These are phyloP conservation scores for Suzukiozyma palmioleophila DNA, from an alignment of 1,139 yeast genomes.

Conservation along the genomic window DNA sequence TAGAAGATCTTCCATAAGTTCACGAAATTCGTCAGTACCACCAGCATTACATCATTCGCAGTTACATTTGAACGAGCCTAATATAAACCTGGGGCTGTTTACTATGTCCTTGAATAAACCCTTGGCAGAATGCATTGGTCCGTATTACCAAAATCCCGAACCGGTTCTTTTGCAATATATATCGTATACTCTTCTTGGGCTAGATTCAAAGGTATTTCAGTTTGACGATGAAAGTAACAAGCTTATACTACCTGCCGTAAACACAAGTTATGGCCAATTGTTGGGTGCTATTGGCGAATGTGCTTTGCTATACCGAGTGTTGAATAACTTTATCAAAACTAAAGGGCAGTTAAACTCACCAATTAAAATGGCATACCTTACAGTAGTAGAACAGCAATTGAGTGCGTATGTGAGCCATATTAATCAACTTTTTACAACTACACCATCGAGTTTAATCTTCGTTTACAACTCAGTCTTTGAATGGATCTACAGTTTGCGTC, in stretches of 20 bases:
- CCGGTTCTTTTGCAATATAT: slow-evolving; percentile 51
- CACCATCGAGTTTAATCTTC: slow-evolving; percentile 29
- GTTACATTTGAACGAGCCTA: neutral
- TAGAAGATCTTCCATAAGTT: slow-evolving; percentile 1
- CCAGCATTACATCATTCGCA: neutral
- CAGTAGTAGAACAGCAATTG: slow-evolving; percentile 52
- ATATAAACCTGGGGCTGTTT: neutral
- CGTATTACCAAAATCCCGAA: slow-evolving; percentile 42
- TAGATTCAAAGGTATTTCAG: slow-evolving; percentile 60
- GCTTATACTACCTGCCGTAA: slow-evolving; percentile 49
- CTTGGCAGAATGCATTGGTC: slow-evolving; percentile 20
- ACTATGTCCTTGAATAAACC: slow-evolving; percentile 5
- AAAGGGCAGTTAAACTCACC: slow-evolving; percentile 39
- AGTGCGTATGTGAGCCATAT: slow-evolving; percentile 51
- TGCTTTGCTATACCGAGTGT: slow-evolving; percentile 57
- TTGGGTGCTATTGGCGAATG: slow-evolving; percentile 64
- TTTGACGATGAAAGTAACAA: slow-evolving; percentile 32
- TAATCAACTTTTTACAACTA: slow-evolving; percentile 46
- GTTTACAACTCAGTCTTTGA: slow-evolving; percentile 46
- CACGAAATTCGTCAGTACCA: neutral
- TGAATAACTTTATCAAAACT: slow-evolving; percentile 32
- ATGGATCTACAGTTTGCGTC: slow-evolving; percentile 52
- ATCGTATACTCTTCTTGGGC: slow-evolving; percentile 67
- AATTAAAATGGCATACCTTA: slow-evolving; percentile 58
- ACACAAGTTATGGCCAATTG: slow-evolving; percentile 55